These are phyloP conservation scores for Obba rivulosa DNA, from an alignment of 768 basidiomycete species.

Conservation along the genomic window DNA sequence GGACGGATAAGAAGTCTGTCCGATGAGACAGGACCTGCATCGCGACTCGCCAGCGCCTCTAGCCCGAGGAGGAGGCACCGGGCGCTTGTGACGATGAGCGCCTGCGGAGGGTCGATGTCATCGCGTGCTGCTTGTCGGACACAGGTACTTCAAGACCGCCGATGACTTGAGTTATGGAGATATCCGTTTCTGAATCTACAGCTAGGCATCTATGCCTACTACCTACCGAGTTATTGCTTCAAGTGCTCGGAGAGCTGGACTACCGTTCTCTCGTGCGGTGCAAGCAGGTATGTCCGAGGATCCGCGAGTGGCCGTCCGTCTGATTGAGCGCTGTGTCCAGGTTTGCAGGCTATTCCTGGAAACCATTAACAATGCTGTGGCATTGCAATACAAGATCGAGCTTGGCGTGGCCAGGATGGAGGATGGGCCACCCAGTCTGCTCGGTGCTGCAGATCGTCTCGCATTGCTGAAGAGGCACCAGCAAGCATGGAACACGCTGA, in stretches of 20 bases:
- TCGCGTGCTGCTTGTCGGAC: too few species aligned
- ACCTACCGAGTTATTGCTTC: constrained; percentile 18
- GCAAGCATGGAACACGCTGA: constrained; percentile 15
- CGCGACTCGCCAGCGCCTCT: too few species aligned
- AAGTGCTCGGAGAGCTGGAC: constrained; percentile 19
- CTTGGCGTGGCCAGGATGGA: constrained; percentile 38
- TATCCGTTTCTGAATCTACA: too few species aligned
- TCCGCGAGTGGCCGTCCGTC: neutral
- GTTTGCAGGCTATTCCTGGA: constrained; percentile 13
- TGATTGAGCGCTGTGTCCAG: constrained; percentile 4
- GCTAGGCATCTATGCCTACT: neutral
- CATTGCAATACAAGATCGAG: constrained; percentile 21
- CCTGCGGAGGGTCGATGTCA: too few species aligned
- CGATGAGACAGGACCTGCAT: too few species aligned
- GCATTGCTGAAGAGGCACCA: constrained; percentile 27
- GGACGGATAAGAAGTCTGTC: too few species aligned
- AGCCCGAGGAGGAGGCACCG: too few species aligned
- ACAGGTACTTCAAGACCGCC: too few species aligned
- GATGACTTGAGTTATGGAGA: too few species aligned
- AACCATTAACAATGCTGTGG: constrained; percentile 10
- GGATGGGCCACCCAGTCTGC: constrained; percentile 28
- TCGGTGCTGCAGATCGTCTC: constrained; percentile 31
- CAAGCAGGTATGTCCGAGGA: constrained; percentile 13
- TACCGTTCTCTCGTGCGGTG: constrained; percentile 10
- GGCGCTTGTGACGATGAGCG: too few species aligned